Percentiles rank a stretch among this genome's conserved stretches.
Evolutionary conservation across 805 yeast genomes (phyloP).

Genomic region (Cyberlindnera veronae): DNA sequence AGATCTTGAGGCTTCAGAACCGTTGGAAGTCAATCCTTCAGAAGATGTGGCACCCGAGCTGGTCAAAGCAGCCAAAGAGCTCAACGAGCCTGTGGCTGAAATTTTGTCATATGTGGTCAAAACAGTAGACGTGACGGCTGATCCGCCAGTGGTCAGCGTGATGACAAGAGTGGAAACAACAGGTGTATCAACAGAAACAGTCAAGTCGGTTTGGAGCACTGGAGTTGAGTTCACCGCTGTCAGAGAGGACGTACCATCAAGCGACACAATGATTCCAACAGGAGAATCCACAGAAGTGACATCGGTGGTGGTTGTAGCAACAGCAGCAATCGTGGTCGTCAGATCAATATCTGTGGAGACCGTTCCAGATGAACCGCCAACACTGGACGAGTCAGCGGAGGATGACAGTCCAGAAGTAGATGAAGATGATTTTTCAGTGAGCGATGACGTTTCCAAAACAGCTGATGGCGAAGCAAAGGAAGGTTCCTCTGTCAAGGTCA

Average conservation of each 20-base stretch:
- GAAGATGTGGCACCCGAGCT: no score
- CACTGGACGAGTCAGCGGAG: neutral
- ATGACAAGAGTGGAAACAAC: constrained; percentile 1
- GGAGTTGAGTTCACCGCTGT: no score
- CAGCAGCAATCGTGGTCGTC: neutral
- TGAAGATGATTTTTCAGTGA: neutral
- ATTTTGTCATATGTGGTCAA: no score
- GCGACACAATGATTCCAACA: neutral
- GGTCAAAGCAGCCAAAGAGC: no score
- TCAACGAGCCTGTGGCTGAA: no score
- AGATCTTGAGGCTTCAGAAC: no score
- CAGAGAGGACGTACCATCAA: no score
- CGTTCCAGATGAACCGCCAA: neutral
- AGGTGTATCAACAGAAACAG: constrained; percentile 1
- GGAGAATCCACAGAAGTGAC: neutral
- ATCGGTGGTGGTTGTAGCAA: neutral
- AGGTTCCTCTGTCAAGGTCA: constrained; percentile 4
- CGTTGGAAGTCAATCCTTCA: no score
- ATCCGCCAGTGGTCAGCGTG: neutral
- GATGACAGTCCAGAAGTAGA: neutral
- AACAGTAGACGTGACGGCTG: neutral
- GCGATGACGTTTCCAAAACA: neutral
- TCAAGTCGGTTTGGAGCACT: no score
- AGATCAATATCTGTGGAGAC: neutral
- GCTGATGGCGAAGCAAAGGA: neutral